Percentiles rank a stretch among this genome's conserved stretches.
Conservation (phyloP, 2,329 filamentous ascomycete genomes). For the Aspergillus ibericus region DNA sequence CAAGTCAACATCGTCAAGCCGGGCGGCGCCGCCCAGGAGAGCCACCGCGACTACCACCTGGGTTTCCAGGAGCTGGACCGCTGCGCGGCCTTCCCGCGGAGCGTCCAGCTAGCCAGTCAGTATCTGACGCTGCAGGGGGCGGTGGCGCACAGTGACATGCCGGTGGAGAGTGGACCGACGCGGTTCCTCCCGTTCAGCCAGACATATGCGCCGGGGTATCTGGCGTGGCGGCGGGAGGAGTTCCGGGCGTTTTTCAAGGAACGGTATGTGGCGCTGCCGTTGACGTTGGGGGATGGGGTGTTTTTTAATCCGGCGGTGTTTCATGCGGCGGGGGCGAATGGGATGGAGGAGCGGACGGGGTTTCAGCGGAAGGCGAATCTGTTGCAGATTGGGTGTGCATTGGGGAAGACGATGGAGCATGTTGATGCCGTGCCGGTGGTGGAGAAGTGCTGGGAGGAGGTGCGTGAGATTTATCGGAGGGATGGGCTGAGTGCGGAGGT, state of each 20-base stretch:
- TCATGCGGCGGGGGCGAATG: conserved; percentile 63
- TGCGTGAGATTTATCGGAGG: conserved; percentile 53
- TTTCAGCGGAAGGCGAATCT: conserved; percentile 61
- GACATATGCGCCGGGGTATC: conserved; percentile 56
- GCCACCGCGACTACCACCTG: conserved; percentile 64
- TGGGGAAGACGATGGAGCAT: conserved; percentile 65
- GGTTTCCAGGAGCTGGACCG: conserved; percentile 58
- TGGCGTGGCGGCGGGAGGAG: conserved; percentile 56
- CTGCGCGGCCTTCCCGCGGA: conserved; percentile 51
- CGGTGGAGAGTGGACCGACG: conserved; percentile 59
- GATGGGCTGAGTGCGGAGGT: conserved; percentile 41
- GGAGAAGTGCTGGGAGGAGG: conserved; percentile 52
- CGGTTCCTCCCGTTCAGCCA: conserved; percentile 63
- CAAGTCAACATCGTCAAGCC: conserved; percentile 65
- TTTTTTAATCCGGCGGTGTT: conserved; percentile 66
- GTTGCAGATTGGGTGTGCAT: conserved; percentile 61
- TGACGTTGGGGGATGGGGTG: conserved; percentile 59
- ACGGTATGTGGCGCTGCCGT: conserved; percentile 54
- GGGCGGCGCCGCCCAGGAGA: conserved; percentile 57
- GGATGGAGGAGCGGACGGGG: conserved; percentile 28
- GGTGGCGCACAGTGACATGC: conserved; percentile 63
- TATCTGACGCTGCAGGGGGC: conserved; percentile 64
- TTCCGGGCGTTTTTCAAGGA: conserved; percentile 57
- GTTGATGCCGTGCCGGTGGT: conserved; percentile 57
- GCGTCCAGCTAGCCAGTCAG: conserved; percentile 56